These are phyloP conservation scores for Penicillium fimorum DNA, from an alignment of 495 filamentous ascomycete genomes.

Conservation along the genomic window DNA sequence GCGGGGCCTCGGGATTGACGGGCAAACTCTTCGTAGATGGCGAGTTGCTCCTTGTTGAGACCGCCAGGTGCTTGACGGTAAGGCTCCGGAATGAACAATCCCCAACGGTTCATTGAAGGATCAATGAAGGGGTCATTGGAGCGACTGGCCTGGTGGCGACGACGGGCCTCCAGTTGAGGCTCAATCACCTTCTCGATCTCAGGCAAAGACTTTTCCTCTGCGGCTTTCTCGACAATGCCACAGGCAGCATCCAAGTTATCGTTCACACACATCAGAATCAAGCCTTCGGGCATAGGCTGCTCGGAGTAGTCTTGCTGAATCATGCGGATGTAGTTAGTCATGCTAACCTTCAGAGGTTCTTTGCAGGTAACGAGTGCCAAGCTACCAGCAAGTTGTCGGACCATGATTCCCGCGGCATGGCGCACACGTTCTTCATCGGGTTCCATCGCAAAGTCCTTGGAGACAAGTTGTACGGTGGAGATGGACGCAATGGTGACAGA, in stretches of 20 bases:
- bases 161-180: conserved; percentile 66
- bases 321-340: conserved; percentile 92
- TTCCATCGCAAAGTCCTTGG: conserved; percentile 94
- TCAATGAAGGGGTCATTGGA: conserved; percentile 83
- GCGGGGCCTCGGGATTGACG: conserved; percentile 64
- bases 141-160: conserved; percentile 65
- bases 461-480: conserved; percentile 86
- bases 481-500: conserved; percentile 98
- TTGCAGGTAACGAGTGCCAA: conserved; percentile 97
- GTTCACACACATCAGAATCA: conserved; percentile 95
- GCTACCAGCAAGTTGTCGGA: conserved; percentile 86
- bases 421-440: conserved; percentile 82
- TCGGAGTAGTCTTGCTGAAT: conserved; percentile 65
- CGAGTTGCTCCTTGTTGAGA: conserved; percentile 87
- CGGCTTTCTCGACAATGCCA: conserved; percentile 86
- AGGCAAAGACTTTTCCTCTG: conserved; percentile 85
- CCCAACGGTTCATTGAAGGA: conserved; percentile 75
- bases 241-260: conserved; percentile 94
- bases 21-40: conserved; percentile 94
- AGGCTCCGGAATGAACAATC: conserved; percentile 83
- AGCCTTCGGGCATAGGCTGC: conserved; percentile 78
- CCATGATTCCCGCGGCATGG: conserved; percentile 83
- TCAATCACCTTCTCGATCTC: conserved; percentile 94
- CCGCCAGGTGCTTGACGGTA: conserved; percentile 79
- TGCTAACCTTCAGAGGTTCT: conserved; percentile 92